Evolutionary conservation across 225 moss, liverwort and hornwort genomes (phyloP).

Genomic region (Pseudisothecium myosuroides): DNA sequence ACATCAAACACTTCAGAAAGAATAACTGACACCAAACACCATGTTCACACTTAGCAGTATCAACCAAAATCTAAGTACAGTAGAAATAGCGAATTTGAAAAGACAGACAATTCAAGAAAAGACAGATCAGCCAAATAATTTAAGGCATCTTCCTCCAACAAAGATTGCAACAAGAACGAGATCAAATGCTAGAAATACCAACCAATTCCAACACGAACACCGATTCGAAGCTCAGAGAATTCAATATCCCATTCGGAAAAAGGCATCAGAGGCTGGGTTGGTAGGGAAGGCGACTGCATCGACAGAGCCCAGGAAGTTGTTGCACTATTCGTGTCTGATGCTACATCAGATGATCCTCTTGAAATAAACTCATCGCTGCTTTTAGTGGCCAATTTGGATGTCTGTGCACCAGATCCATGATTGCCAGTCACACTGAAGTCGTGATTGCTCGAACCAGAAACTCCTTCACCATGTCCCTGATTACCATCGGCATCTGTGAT

Average conservation of each 20-base stretch:
- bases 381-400: constrained; percentile 6
- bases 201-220: constrained; percentile 98
- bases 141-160: background rate
- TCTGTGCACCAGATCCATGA: constrained; percentile 15
- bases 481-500: constrained; percentile 6
- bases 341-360: constrained; percentile 20
- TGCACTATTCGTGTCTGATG: constrained; percentile 13
- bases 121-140: background rate
- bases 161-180: background rate
- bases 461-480: constrained; percentile 16
- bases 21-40: background rate
- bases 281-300: constrained; percentile 68
- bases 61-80: background rate
- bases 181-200: background rate
- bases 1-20: constrained; percentile 2
- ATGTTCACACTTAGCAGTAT: background rate
- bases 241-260: constrained; percentile 95
- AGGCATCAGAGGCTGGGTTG: constrained; percentile 81
- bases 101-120: background rate
- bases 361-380: constrained; percentile 14
- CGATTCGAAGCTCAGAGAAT: constrained; percentile 85
- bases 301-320: constrained; percentile 33
- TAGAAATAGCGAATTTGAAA: background rate
- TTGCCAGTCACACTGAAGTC: constrained; percentile 6
- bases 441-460: constrained; percentile 13